A percentile compares a stretch with the other conserved stretches of the same genome.
phyloP scores from a whole-genome alignment of 257 asterid genomes.

The Salvia miltiorrhiza region DNA sequence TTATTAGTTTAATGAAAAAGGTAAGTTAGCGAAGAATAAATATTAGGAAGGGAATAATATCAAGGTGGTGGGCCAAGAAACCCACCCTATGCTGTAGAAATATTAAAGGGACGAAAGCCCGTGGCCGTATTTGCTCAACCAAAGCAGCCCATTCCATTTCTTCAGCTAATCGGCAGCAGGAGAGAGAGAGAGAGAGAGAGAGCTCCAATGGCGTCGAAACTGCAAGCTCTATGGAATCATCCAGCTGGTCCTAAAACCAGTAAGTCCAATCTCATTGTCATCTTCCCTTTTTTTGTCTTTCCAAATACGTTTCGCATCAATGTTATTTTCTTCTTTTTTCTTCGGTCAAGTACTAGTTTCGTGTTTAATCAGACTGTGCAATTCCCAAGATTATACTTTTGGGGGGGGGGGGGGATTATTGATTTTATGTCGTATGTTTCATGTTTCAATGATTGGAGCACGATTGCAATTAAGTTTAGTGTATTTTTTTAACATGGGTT shows the following conservation, averaged over 20 bases:
- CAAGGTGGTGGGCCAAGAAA: not conserved
- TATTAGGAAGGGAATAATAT: not conserved
- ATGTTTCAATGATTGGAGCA: not conserved
- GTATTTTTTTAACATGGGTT: not conserved
- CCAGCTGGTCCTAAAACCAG: conserved; percentile 71
- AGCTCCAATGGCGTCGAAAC: conserved; percentile 45
- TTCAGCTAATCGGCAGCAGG: not conserved
- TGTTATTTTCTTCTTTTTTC: not conserved
- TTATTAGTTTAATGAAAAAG: too few relatives aligned
- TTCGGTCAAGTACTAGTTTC: not conserved
- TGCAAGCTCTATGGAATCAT: conserved; percentile 57
- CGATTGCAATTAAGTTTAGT: not conserved
- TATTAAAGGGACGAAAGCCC: not conserved
- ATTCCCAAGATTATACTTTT: not conserved
- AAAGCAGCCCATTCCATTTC: not conserved
- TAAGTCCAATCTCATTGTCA: conserved; percentile 21
- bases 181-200: not conserved
- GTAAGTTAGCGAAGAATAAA: not conserved
- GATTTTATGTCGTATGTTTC: not conserved
- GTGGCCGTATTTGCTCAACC: not conserved
- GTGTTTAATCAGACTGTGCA: not conserved
- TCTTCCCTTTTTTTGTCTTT: not conserved
- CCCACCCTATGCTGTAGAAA: not conserved
- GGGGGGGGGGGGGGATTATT: not conserved
- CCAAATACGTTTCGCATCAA: not conserved